These are phyloP conservation scores for Rostrohypoxylon terebratum DNA, from an alignment of 495 filamentous ascomycete species.

Conservation along the genomic window DNA sequence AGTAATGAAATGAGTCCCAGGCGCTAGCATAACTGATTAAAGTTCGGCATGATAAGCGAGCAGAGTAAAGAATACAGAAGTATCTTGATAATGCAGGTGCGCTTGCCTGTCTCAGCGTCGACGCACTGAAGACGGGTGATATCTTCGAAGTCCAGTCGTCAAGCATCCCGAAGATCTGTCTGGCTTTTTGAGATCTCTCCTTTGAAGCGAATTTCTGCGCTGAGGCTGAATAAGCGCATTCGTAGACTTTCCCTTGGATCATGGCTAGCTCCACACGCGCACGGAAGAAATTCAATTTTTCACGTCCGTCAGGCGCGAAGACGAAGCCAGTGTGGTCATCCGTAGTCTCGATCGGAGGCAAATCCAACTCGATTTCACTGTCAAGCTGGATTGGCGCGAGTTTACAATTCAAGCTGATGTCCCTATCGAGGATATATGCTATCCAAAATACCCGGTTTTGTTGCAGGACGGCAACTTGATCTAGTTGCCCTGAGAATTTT, in stretches of 20 bases:
- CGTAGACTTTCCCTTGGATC: constrained; percentile 10
- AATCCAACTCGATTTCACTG: neutral
- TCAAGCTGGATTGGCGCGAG: constrained; percentile 1
- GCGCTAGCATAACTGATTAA: constrained; percentile 1
- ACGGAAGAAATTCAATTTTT: constrained; percentile 5
- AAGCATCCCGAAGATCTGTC: neutral
- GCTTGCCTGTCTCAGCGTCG: neutral
- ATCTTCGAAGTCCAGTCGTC: neutral
- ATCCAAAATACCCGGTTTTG: constrained; percentile 8
- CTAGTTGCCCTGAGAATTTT: neutral
- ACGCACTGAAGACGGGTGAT: neutral
- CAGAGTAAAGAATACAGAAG: constrained; percentile 1
- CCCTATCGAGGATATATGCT: constrained; percentile 12
- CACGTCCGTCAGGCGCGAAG: neutral
- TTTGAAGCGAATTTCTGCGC: neutral
- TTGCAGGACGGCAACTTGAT: neutral
- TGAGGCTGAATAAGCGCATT: neutral
- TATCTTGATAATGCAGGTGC: constrained; percentile 2
- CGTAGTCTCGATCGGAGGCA: neutral
- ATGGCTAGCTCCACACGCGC: constrained; percentile 5
- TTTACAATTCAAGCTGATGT: neutral
- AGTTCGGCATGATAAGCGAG: constrained; percentile 2
- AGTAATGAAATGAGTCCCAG: constrained; percentile 7
- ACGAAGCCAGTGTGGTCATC: constrained; percentile 3
- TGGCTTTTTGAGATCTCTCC: neutral